phyloP scores from a whole-genome alignment of 2,329 filamentous ascomycete species.

The Fragosphaeria purpurea region DNA sequence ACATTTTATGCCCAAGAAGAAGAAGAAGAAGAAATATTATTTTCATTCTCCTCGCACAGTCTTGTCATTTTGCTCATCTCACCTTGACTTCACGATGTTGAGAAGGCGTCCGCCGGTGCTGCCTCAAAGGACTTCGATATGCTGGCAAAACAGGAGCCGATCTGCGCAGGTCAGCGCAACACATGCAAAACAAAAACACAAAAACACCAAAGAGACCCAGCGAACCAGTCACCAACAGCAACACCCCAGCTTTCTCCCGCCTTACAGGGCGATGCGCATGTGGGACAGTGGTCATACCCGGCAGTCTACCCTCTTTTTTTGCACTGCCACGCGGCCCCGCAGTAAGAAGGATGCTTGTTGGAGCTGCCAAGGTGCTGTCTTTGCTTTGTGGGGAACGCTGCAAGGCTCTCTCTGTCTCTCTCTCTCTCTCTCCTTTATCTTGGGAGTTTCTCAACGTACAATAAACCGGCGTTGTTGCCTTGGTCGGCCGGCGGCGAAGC shows the following conservation, averaged over 20 bases:
- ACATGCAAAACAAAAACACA: not conserved
- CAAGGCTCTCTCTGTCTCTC: too few species aligned
- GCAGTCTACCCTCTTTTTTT: not conserved
- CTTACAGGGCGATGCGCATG: too few species aligned
- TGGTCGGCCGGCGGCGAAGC: too few species aligned
- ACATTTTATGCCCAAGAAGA: too few species aligned
- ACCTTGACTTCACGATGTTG: slow-evolving; percentile 50
- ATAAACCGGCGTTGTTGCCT: too few species aligned
- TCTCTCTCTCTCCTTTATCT: too few species aligned
- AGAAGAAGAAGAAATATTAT: not conserved
- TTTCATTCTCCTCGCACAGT: too few species aligned
- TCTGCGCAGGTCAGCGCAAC: slow-evolving; percentile 20
- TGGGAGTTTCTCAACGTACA: too few species aligned
- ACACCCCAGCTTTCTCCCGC: too few species aligned
- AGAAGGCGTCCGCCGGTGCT: slow-evolving; percentile 48
- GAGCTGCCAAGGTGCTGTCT: not conserved
- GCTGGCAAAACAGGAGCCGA: slow-evolving; percentile 31
- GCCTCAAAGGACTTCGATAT: slow-evolving; percentile 45
- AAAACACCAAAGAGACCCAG: not conserved
- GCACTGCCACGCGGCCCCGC: slow-evolving; percentile 15
- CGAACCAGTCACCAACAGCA: too few species aligned
- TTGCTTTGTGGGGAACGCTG: too few species aligned
- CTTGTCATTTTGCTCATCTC: slow-evolving; percentile 13
- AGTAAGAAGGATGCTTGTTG: slow-evolving; percentile 11
- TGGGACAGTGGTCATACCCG: too few species aligned